A percentile compares a stretch with the other conserved stretches of the same genome.
These are phyloP conservation scores for Pythium plurisporium DNA, from an alignment of 352 stramenopile species.

Conservation along the genomic window DNA sequence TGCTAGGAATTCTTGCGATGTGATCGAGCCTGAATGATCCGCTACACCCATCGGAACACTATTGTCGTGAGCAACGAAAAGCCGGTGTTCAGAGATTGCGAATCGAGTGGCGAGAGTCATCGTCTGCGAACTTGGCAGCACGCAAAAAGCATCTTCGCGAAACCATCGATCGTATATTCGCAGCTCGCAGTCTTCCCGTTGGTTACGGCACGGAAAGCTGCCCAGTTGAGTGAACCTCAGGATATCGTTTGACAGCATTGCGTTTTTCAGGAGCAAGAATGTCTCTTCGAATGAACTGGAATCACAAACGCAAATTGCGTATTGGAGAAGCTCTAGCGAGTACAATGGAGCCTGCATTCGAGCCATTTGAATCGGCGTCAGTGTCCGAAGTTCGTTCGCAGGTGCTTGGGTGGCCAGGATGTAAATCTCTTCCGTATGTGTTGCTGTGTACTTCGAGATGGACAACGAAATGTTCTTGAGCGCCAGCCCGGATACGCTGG, in stretches of 20 bases:
- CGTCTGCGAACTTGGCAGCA: conserved; percentile 38
- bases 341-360: conserved; percentile 48
- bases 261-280: conserved; percentile 53
- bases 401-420: conserved; percentile 12
- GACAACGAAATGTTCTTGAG: conserved; percentile 54
- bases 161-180: conserved; percentile 56
- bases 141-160: conserved; percentile 40
- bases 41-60: conserved; percentile 14
- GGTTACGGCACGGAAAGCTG: not conserved
- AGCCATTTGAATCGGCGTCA: conserved; percentile 29
- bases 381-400: conserved; percentile 3
- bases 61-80: conserved; percentile 22
- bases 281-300: conserved; percentile 51
- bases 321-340: conserved; percentile 53
- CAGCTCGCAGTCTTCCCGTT: conserved; percentile 12
- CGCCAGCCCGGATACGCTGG: conserved; percentile 15
- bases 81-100: conserved; percentile 51
- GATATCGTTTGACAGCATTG: conserved; percentile 46
- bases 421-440: conserved; percentile 55
- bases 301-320: conserved; percentile 61
- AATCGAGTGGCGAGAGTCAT: conserved; percentile 63
- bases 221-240: conserved; percentile 44
- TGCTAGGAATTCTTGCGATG: conserved; percentile 34
- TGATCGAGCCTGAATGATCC: conserved; percentile 6
- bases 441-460: conserved; percentile 55